Evolutionary conservation across 306 rosid genomes (phyloP).

Genomic region (Macrotyloma uniflorum): DNA sequence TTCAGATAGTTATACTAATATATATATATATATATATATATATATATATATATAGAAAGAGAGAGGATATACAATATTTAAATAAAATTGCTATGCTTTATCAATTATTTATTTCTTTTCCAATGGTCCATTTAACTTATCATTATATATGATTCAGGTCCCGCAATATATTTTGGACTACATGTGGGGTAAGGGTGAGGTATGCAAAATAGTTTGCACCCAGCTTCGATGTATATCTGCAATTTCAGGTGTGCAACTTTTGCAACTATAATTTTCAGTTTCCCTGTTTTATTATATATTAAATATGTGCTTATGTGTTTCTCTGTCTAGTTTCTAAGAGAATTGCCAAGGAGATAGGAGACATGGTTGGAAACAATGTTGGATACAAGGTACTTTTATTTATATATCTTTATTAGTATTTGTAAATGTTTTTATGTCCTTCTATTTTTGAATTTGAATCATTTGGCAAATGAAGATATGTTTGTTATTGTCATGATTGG

Average conservation of each 20-base stretch:
- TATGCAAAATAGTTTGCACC: conserved; percentile 83
- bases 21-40: too few species aligned
- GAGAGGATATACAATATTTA: too few species aligned
- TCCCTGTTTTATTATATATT: conserved; percentile 10
- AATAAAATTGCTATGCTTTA: neutral
- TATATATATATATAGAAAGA: too few species aligned
- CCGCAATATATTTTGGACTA: conserved; percentile 91
- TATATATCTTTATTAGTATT: conserved; percentile 18
- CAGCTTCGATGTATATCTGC: conserved; percentile 96
- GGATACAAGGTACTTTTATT: conserved; percentile 87
- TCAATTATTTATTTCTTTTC: conserved; percentile 10
- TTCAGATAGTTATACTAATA: too few species aligned
- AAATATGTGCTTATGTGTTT: conserved; percentile 22
- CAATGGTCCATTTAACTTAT: conserved; percentile 6
- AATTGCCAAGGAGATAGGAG: conserved; percentile 85
- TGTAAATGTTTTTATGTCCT: neutral
- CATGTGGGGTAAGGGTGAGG: conserved; percentile 80
- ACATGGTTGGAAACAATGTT: conserved; percentile 64
- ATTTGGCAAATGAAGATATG: neutral
- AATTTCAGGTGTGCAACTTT: conserved; percentile 65
- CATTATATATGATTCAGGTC: conserved; percentile 63
- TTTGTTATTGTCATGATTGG: conserved; percentile 15
- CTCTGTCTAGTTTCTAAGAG: conserved; percentile 77
- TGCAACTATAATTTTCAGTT: neutral
- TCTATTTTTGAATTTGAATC: conserved; percentile 6